phyloP scores from a whole-genome alignment of 1,284 basidiomycete genomes.

The Tranzscheliella williamsii region DNA sequence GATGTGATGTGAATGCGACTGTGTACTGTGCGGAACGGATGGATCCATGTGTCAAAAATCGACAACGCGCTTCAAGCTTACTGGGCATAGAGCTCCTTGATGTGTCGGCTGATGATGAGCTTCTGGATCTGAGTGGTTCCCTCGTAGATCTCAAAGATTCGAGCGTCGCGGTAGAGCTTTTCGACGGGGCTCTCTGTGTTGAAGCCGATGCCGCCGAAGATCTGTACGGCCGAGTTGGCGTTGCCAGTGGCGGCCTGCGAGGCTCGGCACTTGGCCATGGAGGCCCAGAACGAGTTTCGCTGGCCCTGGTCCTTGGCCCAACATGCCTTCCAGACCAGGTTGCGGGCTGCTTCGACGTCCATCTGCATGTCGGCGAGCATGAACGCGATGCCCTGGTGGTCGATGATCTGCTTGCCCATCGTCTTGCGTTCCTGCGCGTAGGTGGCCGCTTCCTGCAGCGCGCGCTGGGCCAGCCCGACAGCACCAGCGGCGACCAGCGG shows the following conservation, averaged over 20 bases:
- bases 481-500: constrained; percentile 66
- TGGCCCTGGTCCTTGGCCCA: constrained; percentile 65
- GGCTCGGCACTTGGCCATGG: constrained; percentile 66
- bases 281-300: constrained; percentile 66
- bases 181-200: constrained; percentile 67
- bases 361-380: constrained; percentile 69
- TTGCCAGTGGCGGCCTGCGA: constrained; percentile 50
- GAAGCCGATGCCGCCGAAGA: constrained; percentile 65
- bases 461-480: constrained; percentile 66
- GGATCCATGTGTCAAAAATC: too few relatives aligned
- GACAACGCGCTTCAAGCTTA: too few relatives aligned
- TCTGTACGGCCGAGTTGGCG: constrained; percentile 62
- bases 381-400: constrained; percentile 67
- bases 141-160: constrained; percentile 56
- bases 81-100: constrained; percentile 52
- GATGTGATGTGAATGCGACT: too few relatives aligned
- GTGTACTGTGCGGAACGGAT: too few relatives aligned
- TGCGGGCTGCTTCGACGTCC: constrained; percentile 63
- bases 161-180: constrained; percentile 64
- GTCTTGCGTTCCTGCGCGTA: constrained; percentile 67
- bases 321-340: constrained; percentile 65
- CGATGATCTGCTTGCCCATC: constrained; percentile 67
- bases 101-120: constrained; percentile 52
- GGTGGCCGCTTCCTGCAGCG: constrained; percentile 65
- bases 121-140: constrained; percentile 58